phyloP scores from a whole-genome alignment of 768 basidiomycete species.

The Suillus spraguei region DNA sequence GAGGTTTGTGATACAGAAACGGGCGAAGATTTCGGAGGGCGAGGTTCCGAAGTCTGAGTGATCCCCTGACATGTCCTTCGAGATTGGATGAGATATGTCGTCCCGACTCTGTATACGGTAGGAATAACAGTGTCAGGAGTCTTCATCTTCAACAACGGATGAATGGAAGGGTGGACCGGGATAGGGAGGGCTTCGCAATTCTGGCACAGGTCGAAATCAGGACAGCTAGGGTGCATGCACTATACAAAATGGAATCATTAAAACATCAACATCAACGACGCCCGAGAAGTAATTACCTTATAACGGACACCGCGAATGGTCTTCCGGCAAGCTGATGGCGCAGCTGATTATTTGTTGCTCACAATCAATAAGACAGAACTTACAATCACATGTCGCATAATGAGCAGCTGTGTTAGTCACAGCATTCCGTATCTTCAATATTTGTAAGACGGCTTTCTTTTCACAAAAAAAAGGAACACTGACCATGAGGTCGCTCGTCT shows the following conservation, averaged over 20 bases:
- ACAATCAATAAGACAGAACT: slow-evolving; percentile 7
- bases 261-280: neutral
- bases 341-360: neutral
- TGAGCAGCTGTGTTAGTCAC: slow-evolving; percentile 38
- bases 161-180: slow-evolving; percentile 67
- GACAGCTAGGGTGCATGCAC: slow-evolving; percentile 81
- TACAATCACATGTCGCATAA: slow-evolving; percentile 62
- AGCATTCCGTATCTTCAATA: slow-evolving; percentile 33
- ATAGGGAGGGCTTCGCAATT: slow-evolving; percentile 82
- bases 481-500: slow-evolving; percentile 60
- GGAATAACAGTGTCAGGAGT: slow-evolving; percentile 51
- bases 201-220: slow-evolving; percentile 81
- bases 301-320: slow-evolving; percentile 66
- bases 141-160: slow-evolving; percentile 78
- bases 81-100: slow-evolving; percentile 10
- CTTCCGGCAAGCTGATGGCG: slow-evolving; percentile 43
- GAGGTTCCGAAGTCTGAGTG: neutral
- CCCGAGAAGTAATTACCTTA: slow-evolving; percentile 49
- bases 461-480: slow-evolving; percentile 23
- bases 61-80: neutral
- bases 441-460: slow-evolving; percentile 1
- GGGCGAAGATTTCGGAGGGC: neutral
- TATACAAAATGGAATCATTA: slow-evolving; percentile 29
- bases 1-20: neutral
- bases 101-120: slow-evolving; percentile 36